These are phyloP conservation scores for Boletus sp. DNA, from an alignment of 768 basidiomycete species.

Conservation along the genomic window DNA sequence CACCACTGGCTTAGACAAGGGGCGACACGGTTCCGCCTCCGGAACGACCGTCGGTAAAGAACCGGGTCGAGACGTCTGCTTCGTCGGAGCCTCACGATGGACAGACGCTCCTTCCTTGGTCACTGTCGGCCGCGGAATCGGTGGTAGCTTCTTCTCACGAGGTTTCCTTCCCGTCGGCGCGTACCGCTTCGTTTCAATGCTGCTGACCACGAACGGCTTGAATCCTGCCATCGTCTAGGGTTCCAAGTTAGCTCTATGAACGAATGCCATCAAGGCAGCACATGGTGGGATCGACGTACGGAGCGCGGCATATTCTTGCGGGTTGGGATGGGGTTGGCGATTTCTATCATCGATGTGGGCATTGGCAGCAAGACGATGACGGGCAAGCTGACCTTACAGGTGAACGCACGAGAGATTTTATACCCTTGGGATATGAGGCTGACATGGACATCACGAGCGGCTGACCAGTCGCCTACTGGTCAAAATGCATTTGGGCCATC, in stretches of 20 bases:
- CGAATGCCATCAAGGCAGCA: neutral
- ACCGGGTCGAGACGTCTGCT: neutral
- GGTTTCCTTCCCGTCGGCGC: neutral
- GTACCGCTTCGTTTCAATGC: neutral
- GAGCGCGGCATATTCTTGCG: neutral
- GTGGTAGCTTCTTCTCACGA: neutral
- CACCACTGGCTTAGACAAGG: too few species aligned
- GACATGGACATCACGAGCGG: neutral
- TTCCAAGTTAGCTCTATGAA: neutral
- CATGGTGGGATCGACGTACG: conserved; percentile 1
- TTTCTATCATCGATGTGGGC: neutral
- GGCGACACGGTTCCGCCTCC: neutral
- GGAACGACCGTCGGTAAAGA: neutral
- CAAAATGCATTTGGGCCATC: neutral
- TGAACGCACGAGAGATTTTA: neutral
- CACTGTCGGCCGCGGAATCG: neutral
- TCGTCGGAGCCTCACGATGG: neutral
- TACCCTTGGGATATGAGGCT: neutral
- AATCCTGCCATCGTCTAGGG: neutral
- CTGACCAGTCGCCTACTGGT: neutral
- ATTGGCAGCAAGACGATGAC: neutral
- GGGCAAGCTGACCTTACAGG: neutral
- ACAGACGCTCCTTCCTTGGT: neutral
- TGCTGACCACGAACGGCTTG: conserved; percentile 13
- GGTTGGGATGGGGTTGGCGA: neutral